A percentile compares a stretch with the other conserved stretches of the same genome.
phyloP scores from a whole-genome alignment of 352 stramenopile genomes.

The Globisporangium lucens region DNA sequence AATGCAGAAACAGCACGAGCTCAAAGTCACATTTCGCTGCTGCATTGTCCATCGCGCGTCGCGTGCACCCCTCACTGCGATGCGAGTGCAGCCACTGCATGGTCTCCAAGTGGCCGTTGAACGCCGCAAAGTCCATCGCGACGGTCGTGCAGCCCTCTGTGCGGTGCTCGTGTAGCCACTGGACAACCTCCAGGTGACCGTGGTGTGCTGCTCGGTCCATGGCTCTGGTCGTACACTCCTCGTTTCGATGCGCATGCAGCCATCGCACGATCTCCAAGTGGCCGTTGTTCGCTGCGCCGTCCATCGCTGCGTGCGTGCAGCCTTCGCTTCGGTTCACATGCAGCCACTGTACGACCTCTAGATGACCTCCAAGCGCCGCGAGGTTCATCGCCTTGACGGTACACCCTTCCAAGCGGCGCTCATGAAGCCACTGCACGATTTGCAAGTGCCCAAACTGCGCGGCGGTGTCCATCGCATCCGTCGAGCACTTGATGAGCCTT shows the following conservation, averaged over 20 bases:
- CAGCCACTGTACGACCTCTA: background rate
- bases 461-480: background rate
- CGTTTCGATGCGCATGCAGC: slow-evolving; percentile 1
- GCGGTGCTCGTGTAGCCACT: slow-evolving; percentile 7
- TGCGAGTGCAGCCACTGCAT: slow-evolving; percentile 7
- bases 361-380: background rate
- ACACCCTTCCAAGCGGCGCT: background rate
- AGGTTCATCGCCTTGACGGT: background rate
- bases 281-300: background rate
- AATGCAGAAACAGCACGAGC: slow-evolving; percentile 7
- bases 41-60: slow-evolving; percentile 6
- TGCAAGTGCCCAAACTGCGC: background rate
- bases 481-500: background rate
- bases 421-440: background rate
- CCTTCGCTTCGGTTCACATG: background rate
- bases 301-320: background rate
- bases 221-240: background rate
- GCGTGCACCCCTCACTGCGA: slow-evolving; percentile 4
- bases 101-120: background rate
- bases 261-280: background rate
- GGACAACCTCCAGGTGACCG: background rate
- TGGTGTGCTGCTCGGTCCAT: slow-evolving; percentile 3
- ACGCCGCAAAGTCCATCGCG: slow-evolving; percentile 3
- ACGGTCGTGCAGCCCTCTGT: slow-evolving; percentile 1
- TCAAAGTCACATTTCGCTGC: slow-evolving; percentile 2